phyloP scores from a whole-genome alignment of 495 filamentous ascomycete genomes.

The Immersiella caudata region DNA sequence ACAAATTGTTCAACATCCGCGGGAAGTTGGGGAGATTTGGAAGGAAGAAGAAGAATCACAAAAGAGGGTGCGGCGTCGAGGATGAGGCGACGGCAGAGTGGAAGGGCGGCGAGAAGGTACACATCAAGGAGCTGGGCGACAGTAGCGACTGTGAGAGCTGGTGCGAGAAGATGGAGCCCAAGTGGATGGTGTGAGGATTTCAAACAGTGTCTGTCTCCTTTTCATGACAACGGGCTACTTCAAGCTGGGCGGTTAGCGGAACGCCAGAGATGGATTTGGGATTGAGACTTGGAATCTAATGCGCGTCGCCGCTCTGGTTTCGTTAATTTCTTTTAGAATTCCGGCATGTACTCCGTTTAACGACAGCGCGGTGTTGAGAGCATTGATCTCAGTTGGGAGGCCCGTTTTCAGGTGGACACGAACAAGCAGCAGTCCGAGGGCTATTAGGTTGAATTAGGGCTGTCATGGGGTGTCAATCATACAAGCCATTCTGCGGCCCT shows the following conservation, averaged over 20 bases:
- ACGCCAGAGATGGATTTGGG: not conserved
- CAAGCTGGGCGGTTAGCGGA: not conserved
- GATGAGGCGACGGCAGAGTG: not conserved
- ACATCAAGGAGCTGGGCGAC: not conserved
- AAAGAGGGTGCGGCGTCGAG: not conserved
- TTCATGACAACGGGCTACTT: not conserved
- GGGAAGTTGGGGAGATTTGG: constrained; percentile 10
- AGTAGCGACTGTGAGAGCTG: not conserved
- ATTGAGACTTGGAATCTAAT: not conserved
- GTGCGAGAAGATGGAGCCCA: not conserved
- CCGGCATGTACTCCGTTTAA: not conserved
- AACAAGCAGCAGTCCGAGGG: not conserved
- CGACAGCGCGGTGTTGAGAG: not conserved
- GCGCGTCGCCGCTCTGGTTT: not conserved
- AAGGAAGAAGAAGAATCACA: not conserved
- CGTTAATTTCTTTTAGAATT: not conserved
- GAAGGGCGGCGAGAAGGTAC: not conserved
- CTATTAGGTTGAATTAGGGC: not conserved
- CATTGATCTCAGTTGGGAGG: not conserved
- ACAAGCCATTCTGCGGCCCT: not conserved
- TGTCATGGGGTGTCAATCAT: not conserved
- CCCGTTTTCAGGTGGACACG: not conserved
- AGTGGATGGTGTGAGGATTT: not conserved
- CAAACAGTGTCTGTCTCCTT: not conserved
- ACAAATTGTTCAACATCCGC: not conserved